Evolutionary conservation across 192 early-diverging fungal species (phyloP).

Genomic region (Mortierella alpina): DNA sequence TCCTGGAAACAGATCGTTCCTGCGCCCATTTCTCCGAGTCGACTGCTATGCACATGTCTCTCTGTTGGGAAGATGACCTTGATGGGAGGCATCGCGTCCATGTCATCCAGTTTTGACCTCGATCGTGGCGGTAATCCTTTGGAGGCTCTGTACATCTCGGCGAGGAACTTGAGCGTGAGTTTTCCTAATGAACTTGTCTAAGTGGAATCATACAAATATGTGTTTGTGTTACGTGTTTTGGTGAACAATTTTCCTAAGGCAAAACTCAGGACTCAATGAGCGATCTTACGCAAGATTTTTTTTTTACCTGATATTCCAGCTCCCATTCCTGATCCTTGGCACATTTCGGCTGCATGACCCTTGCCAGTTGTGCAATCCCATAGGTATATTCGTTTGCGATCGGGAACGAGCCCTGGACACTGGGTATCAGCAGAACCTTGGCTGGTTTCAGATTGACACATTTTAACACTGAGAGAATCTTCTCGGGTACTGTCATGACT

Average conservation of each 20-base stretch:
- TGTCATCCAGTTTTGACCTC: constrained; percentile 2
- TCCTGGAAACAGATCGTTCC: constrained; percentile 26
- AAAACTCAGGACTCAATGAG: too few species aligned
- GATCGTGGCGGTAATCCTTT: constrained; percentile 37
- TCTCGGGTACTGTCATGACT: constrained; percentile 61
- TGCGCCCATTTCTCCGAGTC: constrained; percentile 39
- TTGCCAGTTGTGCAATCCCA: constrained; percentile 60
- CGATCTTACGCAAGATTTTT: too few species aligned
- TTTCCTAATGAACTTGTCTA: constrained; percentile 63
- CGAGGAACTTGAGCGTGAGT: constrained; percentile 45
- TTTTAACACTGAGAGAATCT: constrained; percentile 54
- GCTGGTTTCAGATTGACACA: constrained; percentile 61
- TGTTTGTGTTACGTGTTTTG: too few species aligned
- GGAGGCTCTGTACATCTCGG: constrained; percentile 56
- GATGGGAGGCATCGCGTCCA: constrained; percentile 30
- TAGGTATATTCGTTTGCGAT: constrained; percentile 53
- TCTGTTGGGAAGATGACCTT: constrained; percentile 59
- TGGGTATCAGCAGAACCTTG: constrained; percentile 66
- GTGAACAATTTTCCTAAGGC: too few species aligned
- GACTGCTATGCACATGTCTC: constrained; percentile 46
- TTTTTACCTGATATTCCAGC: constrained; percentile 62
- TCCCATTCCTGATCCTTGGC: constrained; percentile 6
- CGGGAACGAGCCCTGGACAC: constrained; percentile 58
- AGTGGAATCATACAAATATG: too few species aligned
- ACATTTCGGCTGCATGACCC: constrained; percentile 45